phyloP scores from a whole-genome alignment of 768 basidiomycete species.

The Rhizopogon rudus region DNA sequence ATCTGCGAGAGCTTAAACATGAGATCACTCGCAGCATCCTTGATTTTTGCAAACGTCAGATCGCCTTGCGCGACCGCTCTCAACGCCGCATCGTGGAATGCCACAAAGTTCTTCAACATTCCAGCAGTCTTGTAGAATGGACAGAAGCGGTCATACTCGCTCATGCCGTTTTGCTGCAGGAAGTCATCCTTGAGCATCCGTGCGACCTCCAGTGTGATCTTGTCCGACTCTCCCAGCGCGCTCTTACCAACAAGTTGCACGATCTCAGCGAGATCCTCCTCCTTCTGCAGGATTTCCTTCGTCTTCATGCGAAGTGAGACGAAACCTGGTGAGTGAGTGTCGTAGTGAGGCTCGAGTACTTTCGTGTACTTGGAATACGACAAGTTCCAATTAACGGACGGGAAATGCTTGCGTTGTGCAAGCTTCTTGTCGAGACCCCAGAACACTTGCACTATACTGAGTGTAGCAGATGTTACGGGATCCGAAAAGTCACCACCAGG shows the following conservation, averaged over 20 bases:
- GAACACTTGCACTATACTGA: slow-evolving; percentile 99
- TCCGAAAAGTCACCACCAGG: slow-evolving; percentile 99
- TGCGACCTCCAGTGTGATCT: slow-evolving; percentile 97
- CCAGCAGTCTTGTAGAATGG: slow-evolving; percentile 98
- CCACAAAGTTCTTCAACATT: slow-evolving; percentile 94
- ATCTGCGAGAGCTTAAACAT: slow-evolving; percentile 99
- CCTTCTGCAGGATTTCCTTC: slow-evolving; percentile 97
- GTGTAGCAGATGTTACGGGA: slow-evolving; percentile 95
- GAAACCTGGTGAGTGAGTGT: slow-evolving; percentile 89
- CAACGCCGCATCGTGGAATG: slow-evolving; percentile 88
- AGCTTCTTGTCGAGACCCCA: slow-evolving; percentile 99
- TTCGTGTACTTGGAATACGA: slow-evolving; percentile 99
- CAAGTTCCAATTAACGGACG: slow-evolving; percentile 99
- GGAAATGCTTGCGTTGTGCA: slow-evolving; percentile 98
- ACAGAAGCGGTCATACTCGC: slow-evolving; percentile 94
- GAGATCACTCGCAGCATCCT: slow-evolving; percentile 79
- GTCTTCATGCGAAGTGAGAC: slow-evolving; percentile 87
- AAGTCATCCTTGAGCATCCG: slow-evolving; percentile 97
- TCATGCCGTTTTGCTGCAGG: slow-evolving; percentile 98
- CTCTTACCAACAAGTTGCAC: slow-evolving; percentile 99
- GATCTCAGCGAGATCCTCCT: slow-evolving; percentile 97
- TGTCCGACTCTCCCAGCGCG: slow-evolving; percentile 94
- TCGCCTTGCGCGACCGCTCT: slow-evolving; percentile 81
- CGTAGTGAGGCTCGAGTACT: slow-evolving; percentile 90
- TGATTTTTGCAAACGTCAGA: slow-evolving; percentile 81